Percentiles rank a stretch among this genome's conserved stretches.
Conservation (phyloP, 2,329 filamentous ascomycete species). For the Blastomyces gilchristii region DNA sequence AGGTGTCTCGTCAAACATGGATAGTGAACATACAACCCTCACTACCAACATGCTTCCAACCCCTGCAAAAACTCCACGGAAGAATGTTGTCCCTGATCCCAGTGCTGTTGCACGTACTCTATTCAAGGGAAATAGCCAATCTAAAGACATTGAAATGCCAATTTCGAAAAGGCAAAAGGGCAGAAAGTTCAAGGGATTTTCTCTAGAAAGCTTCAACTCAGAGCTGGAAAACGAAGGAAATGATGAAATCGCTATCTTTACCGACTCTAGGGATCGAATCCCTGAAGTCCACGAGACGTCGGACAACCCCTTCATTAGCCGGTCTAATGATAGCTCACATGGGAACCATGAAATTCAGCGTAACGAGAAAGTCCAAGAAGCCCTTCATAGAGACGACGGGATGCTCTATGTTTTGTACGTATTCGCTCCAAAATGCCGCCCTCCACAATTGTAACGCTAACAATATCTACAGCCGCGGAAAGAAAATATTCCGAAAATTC, state of each 20-base stretch:
- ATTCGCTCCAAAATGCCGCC: background rate
- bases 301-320: constrained; percentile 48
- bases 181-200: constrained; percentile 37
- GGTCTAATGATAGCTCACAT: constrained; percentile 23
- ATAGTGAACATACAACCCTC: constrained; percentile 17
- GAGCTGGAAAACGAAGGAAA: constrained; percentile 23
- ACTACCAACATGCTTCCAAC: constrained; percentile 45
- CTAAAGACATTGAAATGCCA: constrained; percentile 35
- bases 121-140: constrained; percentile 40
- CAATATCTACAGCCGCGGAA: constrained; percentile 44
- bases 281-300: constrained; percentile 43
- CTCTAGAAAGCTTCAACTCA: constrained; percentile 35
- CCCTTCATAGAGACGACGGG: constrained; percentile 45
- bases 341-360: constrained; percentile 21
- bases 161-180: constrained; percentile 39
- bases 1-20: constrained; percentile 14
- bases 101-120: constrained; percentile 44
- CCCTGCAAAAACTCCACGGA: constrained; percentile 52
- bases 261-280: constrained; percentile 53
- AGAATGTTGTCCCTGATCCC: constrained; percentile 39
- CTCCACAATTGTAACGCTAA: constrained; percentile 20
- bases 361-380: constrained; percentile 40
- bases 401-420: constrained; percentile 55
- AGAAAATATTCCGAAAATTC: constrained; percentile 50
- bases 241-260: constrained; percentile 47